Percentiles rank a stretch among this genome's conserved stretches.
These are phyloP conservation scores for Coemansia sp. DNA, from an alignment of 192 early-diverging fungal species.

Conservation along the genomic window DNA sequence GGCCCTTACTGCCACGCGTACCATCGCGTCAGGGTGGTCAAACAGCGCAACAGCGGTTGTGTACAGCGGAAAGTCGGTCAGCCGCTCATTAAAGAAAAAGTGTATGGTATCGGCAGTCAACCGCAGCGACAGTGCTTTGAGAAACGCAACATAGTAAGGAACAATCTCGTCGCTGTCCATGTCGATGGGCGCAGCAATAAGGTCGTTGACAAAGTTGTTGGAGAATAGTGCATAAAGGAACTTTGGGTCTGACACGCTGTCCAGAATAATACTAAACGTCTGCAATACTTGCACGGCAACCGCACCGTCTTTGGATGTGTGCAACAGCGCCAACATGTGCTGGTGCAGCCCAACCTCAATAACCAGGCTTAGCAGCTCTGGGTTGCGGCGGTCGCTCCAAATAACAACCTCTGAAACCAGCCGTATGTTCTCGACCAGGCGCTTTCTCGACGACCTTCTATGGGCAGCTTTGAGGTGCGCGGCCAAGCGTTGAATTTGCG, in stretches of 20 bases:
- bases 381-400: conserved; percentile 48
- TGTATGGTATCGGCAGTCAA: no score
- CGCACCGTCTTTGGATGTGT: conserved; percentile 7
- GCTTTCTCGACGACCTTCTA: conserved; percentile 11
- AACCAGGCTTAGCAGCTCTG: conserved; percentile 38
- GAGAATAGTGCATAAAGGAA: conserved; percentile 63
- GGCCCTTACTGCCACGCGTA: conserved; percentile 64
- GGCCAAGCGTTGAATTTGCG: conserved; percentile 19
- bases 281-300: conserved; percentile 51
- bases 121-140: no score
- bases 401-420: conserved; percentile 41
- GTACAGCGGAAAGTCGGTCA: conserved; percentile 47
- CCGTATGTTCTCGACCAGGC: conserved; percentile 41
- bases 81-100: no score
- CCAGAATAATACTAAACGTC: conserved; percentile 56
- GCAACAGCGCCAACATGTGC: conserved; percentile 32
- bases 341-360: conserved; percentile 40
- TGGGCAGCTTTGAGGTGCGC: conserved; percentile 20
- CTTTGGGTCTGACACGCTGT: conserved; percentile 37
- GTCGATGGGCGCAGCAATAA: conserved; percentile 61
- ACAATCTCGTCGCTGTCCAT: background rate
- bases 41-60: conserved; percentile 65
- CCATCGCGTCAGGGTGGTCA: conserved; percentile 70
- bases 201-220: conserved; percentile 72
- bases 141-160: no score